Percentiles rank a stretch among this genome's conserved stretches.
Conservation (phyloP, 164 flowering plant species). For the Umbilicus rupestris region DNA sequence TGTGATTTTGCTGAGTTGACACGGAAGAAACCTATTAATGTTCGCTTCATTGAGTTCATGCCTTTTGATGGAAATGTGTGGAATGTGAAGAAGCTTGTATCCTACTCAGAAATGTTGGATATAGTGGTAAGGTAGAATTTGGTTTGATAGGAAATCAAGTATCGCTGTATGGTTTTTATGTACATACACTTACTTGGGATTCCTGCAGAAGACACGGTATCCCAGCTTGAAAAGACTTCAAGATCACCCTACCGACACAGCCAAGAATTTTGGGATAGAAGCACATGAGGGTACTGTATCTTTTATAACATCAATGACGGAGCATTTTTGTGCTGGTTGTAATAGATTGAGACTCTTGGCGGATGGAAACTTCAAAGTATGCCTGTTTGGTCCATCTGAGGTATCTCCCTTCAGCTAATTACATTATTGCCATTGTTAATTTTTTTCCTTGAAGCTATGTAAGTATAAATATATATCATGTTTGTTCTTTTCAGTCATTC, state of each 20-base stretch:
- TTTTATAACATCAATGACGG: constrained; percentile 96
- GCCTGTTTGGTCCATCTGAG: constrained; percentile 99
- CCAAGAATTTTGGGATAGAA: constrained; percentile 76
- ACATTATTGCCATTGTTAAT: background rate
- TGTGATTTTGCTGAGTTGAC: constrained; percentile 90
- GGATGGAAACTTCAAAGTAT: constrained; percentile 95
- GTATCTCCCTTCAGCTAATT: constrained; percentile 21
- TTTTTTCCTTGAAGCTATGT: background rate
- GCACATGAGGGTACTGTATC: constrained; percentile 78
- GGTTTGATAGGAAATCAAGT: constrained; percentile 13
- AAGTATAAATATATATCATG: background rate
- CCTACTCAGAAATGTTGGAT: constrained; percentile 80
- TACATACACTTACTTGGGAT: constrained; percentile 8
- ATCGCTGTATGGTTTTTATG: background rate
- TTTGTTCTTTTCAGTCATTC: background rate
- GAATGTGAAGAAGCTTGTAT: constrained; percentile 91
- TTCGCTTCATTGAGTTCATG: constrained; percentile 97
- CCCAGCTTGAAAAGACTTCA: constrained; percentile 45
- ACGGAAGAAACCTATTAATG: constrained; percentile 65
- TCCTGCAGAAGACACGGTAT: constrained; percentile 45
- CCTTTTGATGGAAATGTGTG: constrained; percentile 99
- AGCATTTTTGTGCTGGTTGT: constrained; percentile 98
- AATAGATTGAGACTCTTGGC: constrained; percentile 88
- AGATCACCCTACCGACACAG: constrained; percentile 84
- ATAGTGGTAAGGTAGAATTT: constrained; percentile 87